Percentiles rank a stretch among this genome's conserved stretches.
These are phyloP conservation scores for Pseudogymnoascus sp. DNA, from an alignment of 2,329 filamentous ascomycete genomes.

Conservation along the genomic window DNA sequence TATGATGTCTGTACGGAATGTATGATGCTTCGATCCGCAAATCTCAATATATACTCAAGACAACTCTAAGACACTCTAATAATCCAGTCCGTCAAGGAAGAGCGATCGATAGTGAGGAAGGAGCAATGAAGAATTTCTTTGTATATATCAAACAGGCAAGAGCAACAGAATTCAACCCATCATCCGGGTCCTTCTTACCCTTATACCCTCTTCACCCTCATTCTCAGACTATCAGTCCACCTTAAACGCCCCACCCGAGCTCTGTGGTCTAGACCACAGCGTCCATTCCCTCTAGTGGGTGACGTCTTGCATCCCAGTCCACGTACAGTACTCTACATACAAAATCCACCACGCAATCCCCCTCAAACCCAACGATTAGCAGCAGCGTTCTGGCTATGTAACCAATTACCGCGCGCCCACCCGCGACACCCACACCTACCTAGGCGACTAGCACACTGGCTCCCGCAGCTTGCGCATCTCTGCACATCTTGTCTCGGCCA, in stretches of 20 bases:
- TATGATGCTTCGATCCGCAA: not conserved
- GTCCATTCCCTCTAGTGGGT: not conserved
- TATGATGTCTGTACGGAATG: not conserved
- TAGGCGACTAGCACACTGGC: not conserved
- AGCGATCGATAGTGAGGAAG: not conserved
- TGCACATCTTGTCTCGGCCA: not conserved
- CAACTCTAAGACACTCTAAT: not conserved
- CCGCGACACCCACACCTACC: not conserved
- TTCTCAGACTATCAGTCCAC: not conserved
- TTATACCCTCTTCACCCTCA: not conserved
- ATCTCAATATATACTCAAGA: not conserved
- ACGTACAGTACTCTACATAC: not conserved
- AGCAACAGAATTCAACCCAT: not conserved
- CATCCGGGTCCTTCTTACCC: not conserved
- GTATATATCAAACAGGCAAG: not conserved
- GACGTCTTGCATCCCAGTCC: not conserved
- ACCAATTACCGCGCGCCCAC: not conserved
- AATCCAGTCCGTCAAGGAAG: slow-evolving; percentile 5
- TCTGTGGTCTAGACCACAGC: not conserved
- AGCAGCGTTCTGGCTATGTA: not conserved
- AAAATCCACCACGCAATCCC: not conserved
- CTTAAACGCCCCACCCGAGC: not conserved
- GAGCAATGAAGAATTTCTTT: not conserved
- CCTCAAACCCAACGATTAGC: not conserved
- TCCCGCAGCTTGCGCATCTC: not conserved